Evolutionary conservation across 805 yeast genomes (phyloP), one percentile per base, ranked within the genome.

Genomic region (Hanseniaspora occidentalis): DNA sequence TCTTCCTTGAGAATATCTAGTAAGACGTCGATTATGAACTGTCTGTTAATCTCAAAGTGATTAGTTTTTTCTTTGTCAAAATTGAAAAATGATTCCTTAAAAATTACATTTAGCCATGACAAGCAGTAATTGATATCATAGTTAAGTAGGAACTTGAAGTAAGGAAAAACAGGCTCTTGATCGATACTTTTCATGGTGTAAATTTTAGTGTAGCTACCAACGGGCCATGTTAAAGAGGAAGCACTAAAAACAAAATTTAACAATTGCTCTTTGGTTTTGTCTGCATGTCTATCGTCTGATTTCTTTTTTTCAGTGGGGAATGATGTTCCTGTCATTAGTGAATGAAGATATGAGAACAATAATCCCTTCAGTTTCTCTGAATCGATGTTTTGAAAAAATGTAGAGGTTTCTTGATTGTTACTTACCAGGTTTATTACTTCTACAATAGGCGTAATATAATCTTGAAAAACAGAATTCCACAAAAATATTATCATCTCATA

Each of bases 61-160:
- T 11, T 11, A 22, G 6, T 21, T 7, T 14, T 5, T 22, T 35
- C 8, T 17, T 18, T n/a, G 9, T 4, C 5, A 19, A 36, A 13
- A 3, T 31, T 84, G 42, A 89, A 57, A 33, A 73, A 65, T 0
- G 81, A 61, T 54, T 85, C 94, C 53, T 89, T 96, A 52, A 89
- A 78, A 7, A 82, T 80, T 54, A 83, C 94, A 56, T 85, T 80
- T 43, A 92, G 56, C 14, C 83, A 71, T 0, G 79, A 65, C 26
- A 88, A 67, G 60, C 79, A 71, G 29, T 70, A 71, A n/a, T 70
- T 63, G 4, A 81, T 66, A 46, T 80, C 71, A 47, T 58, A 69
- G 31, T 64, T 61, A n/a, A 85, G 54, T 13, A 86, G 61, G 10
- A 67, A 47, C 33, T 62, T 65, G n/a, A 86, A 58, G 50, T 83